Percentiles rank a stretch among this genome's conserved stretches.
phyloP scores from a whole-genome alignment of 106 monocot species.

The Cymbidium sinense region DNA sequence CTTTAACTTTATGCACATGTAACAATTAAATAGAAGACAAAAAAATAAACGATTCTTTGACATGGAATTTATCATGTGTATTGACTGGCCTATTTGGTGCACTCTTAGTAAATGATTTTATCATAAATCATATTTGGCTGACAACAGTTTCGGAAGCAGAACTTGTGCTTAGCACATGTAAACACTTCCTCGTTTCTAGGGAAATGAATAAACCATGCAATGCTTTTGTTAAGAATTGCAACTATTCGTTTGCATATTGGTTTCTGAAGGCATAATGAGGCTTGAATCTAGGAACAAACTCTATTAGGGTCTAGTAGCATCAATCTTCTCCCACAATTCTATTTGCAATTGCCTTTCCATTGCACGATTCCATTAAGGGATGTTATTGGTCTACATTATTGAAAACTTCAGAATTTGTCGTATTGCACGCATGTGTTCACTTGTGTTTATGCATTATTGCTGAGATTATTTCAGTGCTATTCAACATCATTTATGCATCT shows the following conservation, averaged over 20 bases:
- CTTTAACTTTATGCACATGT: neutral
- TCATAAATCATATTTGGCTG: too few relatives aligned
- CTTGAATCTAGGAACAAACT: neutral
- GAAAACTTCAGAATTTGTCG: neutral
- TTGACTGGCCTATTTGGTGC: neutral
- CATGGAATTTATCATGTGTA: neutral
- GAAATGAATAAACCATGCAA: neutral
- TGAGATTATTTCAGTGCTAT: neutral
- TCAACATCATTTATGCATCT: neutral
- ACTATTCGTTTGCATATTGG: neutral
- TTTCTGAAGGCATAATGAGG: neutral
- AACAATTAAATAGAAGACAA: neutral
- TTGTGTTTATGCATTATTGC: neutral
- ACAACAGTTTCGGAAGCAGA: too few relatives aligned
- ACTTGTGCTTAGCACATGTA: too few relatives aligned
- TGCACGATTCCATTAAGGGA: neutral
- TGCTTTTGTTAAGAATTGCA: neutral
- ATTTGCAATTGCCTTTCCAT: neutral
- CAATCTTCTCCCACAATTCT: neutral
- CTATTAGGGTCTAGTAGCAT: neutral
- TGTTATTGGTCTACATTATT: neutral
- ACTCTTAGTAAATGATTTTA: neutral
- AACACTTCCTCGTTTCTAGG: neutral
- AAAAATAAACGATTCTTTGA: neutral
- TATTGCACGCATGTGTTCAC: neutral